Base-by-base conservation (phyloP, 148 eudicot genomes). In the Rhododendron vialii region DNA sequence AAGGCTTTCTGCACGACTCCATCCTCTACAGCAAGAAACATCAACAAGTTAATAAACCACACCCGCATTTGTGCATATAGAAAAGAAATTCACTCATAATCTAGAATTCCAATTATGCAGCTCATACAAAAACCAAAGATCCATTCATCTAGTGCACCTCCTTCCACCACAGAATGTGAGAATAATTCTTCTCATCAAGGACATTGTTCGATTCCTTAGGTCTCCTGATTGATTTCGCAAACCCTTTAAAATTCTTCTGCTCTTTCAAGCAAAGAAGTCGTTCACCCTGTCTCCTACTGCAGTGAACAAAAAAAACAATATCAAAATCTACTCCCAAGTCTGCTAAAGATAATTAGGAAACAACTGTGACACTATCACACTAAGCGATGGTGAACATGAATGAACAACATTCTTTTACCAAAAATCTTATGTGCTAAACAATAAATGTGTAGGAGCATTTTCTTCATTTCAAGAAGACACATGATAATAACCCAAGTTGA, bases 81-180 rank as follows among this genome's bases (percentile, higher is more conserved):
- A 36, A 82, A 35, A 81, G 63, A 1, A 55, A 35, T 57, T 57
- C 26, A 33, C 14, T 81, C 28, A 20, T 18, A n/a, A 50, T 81
- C 57, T 50, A 30, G 22, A 71, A 61, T 4, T 33, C 65, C 38
- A 47, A 83, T 69, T 47, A 81, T 50, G 55, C 18, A 87, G 59
- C 35, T 74, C 47, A 36, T 26, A 24, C 20, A 20, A 67, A 80
- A 73, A 14, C 81, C 85, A 86, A 45, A 61, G n/a, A 86, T 43
- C 26, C 43, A 33, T 30, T 85, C 80, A 85, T 87, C 74, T 71
- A 89, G 53, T 84, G 81, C 69, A 97, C 99, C 99, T 97, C 98
- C 87, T 95, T 95, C 99, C 99, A 97, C 99, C 99, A 97, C 55
- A 87, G 73, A 69, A 95, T 84, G 83, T 97, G 96, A 84, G 93